Evolutionary conservation across 495 filamentous ascomycete species (phyloP), one percentile per base, ranked within the genome.

Genomic region (Jackrogersella minutella): DNA sequence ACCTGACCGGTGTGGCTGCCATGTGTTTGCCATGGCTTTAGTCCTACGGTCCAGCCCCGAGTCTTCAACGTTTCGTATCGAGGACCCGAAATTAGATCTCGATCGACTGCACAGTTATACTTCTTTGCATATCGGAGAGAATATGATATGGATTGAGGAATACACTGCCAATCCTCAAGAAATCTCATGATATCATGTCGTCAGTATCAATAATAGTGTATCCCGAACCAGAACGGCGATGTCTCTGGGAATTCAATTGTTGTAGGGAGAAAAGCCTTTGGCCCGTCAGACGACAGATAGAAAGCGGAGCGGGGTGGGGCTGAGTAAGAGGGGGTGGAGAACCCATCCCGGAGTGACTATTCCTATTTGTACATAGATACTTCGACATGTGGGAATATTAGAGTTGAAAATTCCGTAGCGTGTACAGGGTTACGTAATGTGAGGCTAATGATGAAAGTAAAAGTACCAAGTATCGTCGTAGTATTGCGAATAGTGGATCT

Each of bases 231-330:
- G 30, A 62, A 11, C 44, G 44, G 22, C 64, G 37, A 68, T 16
- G 39, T 36, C 22, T 58, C 36, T 68, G 64, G 55, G 11, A 47
- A 43, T 47, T 34, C 58, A 57, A 40, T 26, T 53, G 41, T 11
- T 49, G 26, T 19, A 28, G 26, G 30, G 33, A 30, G 14, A 58
- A 50, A 14, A 40, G 51, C 66, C 66, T 58, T 65, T 69, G 31
- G 66, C 54, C 66, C 66, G 66, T 52, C 36, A 52, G 28, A 39
- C n/a, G 54, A 52, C 11, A 64, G 19, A 47, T 26, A 28, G 31
- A 14, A n/a, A 64, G 66, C 66, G 66, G 66, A 60, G 50, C 61
- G 56, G 55, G 37, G 47, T 58, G 56, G 61, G 57, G 66, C 61
- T 69, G 66, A 69, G 62, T 65, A 65, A 65, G 52, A 51, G 41